Evolutionary conservation across 2,329 filamentous ascomycete genomes (phyloP).

Genomic region (Cordyceps militaris): DNA sequence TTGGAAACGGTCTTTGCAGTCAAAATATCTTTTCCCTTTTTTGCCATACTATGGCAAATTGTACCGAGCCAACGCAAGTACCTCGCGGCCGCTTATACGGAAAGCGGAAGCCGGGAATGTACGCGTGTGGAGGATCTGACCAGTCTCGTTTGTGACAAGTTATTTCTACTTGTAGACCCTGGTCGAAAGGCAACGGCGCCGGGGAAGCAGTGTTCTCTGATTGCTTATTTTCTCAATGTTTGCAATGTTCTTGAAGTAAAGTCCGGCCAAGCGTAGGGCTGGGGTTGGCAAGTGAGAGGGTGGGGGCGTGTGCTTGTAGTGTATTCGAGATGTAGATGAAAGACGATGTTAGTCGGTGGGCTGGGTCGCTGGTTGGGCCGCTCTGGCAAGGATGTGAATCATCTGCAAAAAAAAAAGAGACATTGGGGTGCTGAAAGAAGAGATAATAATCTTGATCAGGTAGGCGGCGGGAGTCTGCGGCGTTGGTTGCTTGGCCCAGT

Average conservation of each 20-base stretch:
- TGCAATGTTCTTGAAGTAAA: neutral
- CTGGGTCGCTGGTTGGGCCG: slow-evolving; percentile 5
- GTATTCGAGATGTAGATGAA: neutral
- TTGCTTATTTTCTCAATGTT: slow-evolving; percentile 8
- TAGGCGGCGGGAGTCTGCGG: neutral
- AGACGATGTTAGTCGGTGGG: slow-evolving; percentile 2
- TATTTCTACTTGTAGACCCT: slow-evolving; percentile 8
- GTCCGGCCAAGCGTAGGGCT: neutral
- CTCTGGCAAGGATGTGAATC: neutral
- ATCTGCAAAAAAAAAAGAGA: neutral
- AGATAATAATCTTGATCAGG: slow-evolving; percentile 10
- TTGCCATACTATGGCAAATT: slow-evolving; percentile 7
- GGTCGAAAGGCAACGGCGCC: neutral
- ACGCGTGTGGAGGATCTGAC: neutral
- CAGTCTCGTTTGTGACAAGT: neutral
- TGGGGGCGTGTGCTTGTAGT: slow-evolving; percentile 5
- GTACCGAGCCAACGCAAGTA: slow-evolving; percentile 8
- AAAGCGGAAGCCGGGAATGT: neutral
- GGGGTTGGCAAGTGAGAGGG: neutral
- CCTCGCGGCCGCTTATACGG: slow-evolving; percentile 4
- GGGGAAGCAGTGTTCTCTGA: neutral
- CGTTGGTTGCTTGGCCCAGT: neutral
- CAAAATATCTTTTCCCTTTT: neutral
- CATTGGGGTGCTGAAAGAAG: neutral
- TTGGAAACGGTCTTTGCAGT: neutral